Percentiles rank a stretch among this genome's conserved stretches.
Conservation (phyloP, 2,329 filamentous ascomycete species). For the Colletotrichum melonis region DNA sequence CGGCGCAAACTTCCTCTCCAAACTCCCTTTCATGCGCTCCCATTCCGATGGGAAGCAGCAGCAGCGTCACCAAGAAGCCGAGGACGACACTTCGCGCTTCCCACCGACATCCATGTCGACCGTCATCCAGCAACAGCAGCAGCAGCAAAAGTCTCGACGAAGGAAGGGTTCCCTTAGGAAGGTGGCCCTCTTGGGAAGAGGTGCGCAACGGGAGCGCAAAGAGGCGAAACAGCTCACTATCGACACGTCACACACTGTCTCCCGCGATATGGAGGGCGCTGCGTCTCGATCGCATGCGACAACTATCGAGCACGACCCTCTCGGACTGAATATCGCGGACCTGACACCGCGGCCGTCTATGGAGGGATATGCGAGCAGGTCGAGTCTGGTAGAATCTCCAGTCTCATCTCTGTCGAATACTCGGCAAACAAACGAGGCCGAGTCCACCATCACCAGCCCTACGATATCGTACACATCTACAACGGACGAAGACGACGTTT, state of each 20-base stretch:
- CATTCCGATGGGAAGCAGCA: slow-evolving; percentile 44
- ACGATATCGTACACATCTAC: slow-evolving; percentile 73
- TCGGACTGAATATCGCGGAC: slow-evolving; percentile 62
- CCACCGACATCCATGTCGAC: slow-evolving; percentile 43
- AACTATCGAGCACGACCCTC: slow-evolving; percentile 42
- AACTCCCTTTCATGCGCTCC: slow-evolving; percentile 74
- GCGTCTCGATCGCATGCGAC: slow-evolving; percentile 2
- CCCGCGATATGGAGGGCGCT: slow-evolving; percentile 33
- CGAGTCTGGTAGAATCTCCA: slow-evolving; percentile 39
- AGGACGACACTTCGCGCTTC: slow-evolving; percentile 45
- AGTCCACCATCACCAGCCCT: slow-evolving; percentile 57
- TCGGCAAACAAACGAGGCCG: slow-evolving; percentile 33
- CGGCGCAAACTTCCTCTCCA: slow-evolving; percentile 72
- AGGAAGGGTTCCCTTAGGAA: slow-evolving; percentile 89
- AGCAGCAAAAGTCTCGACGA: slow-evolving; percentile 68
- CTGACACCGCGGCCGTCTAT: slow-evolving; percentile 58
- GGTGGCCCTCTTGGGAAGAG: slow-evolving; percentile 83
- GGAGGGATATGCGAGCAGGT: slow-evolving; percentile 55
- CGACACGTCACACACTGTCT: slow-evolving; percentile 49
- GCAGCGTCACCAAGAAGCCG: slow-evolving; percentile 39
- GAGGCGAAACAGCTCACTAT: slow-evolving; percentile 61
- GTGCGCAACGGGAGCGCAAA: slow-evolving; percentile 69
- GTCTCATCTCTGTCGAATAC: slow-evolving; percentile 37
- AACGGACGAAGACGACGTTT: slow-evolving; percentile 84
- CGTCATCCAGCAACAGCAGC: slow-evolving; percentile 49